Evolutionary conservation across 2,329 filamentous ascomycete genomes (phyloP).

Genomic region (Calonectria henricotiae): DNA sequence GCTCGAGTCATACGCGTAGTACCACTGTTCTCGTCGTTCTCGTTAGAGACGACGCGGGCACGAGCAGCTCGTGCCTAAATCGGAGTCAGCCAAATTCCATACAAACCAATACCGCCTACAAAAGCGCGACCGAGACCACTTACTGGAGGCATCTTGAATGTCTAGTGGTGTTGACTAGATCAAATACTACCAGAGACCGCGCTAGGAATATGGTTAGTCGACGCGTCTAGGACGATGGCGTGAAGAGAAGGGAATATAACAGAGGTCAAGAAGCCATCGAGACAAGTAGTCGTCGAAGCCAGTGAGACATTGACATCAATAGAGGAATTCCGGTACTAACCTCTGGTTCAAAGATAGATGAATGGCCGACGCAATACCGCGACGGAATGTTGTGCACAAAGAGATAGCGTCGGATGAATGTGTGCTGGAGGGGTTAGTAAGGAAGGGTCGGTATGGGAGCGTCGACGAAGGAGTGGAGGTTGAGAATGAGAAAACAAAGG

Average conservation of each 20-base stretch:
- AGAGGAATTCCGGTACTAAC: constrained; percentile 56
- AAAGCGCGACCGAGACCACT: constrained; percentile 48
- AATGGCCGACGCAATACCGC: constrained; percentile 55
- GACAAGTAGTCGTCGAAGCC: constrained; percentile 33
- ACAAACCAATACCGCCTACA: not conserved
- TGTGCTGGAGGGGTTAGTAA: constrained; percentile 51
- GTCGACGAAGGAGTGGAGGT: constrained; percentile 48
- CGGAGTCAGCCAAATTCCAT: constrained; percentile 37
- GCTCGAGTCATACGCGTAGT: constrained; percentile 92
- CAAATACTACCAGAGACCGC: constrained; percentile 44
- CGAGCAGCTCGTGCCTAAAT: constrained; percentile 78
- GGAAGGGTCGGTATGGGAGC: constrained; percentile 45
- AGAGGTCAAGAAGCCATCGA: constrained; percentile 21
- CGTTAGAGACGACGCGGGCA: constrained; percentile 85
- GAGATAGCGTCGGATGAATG: constrained; percentile 49
- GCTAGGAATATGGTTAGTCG: constrained; percentile 47
- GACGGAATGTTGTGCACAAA: constrained; percentile 59
- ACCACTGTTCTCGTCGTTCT: constrained; percentile 92
- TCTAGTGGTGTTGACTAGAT: constrained; percentile 48
- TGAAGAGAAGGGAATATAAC: constrained; percentile 39
- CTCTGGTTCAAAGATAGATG: constrained; percentile 57
- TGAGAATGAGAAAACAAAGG: constrained; percentile 49
- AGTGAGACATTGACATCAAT: constrained; percentile 55
- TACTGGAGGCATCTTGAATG: constrained; percentile 59
- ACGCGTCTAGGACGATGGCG: constrained; percentile 47